phyloP scores from a whole-genome alignment of 129 eudicot species.

The Silybum marianum region DNA sequence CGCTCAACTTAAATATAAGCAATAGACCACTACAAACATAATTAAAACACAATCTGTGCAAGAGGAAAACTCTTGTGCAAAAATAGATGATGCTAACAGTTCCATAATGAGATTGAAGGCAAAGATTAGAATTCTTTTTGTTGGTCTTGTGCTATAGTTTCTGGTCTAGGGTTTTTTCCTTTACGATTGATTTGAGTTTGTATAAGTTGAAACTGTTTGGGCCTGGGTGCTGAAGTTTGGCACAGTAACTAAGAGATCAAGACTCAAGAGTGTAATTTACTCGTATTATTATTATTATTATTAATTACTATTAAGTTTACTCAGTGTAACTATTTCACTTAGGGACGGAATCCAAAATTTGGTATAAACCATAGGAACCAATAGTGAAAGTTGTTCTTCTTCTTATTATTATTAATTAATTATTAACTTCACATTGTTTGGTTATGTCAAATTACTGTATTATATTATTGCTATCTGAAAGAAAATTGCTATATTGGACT shows the following conservation, averaged over 20 bases:
- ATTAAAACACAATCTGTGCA: background rate
- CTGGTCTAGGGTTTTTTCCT: background rate
- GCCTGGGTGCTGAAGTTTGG: background rate
- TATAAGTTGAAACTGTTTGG: background rate
- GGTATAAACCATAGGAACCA: background rate
- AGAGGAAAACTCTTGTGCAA: background rate
- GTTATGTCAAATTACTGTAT: background rate
- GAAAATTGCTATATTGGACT: background rate
- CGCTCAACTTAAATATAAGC: background rate
- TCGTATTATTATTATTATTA: background rate
- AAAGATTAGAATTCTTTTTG: background rate
- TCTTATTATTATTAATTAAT: background rate
- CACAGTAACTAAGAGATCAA: background rate
- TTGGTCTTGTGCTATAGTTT: background rate
- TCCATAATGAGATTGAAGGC: conserved; percentile 6
- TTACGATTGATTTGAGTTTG: background rate
- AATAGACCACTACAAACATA: background rate
- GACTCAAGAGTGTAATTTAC: background rate
- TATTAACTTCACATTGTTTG: background rate
- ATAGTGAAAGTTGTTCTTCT: background rate
- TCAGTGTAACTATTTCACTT: background rate
- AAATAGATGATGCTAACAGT: conserved; percentile 8
- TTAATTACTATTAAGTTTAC: background rate
- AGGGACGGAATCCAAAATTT: background rate
- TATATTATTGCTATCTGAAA: background rate